Percentiles rank a stretch among this genome's conserved stretches.
Conservation (phyloP, 352 stramenopile species). For the Phytopythium ostracodes region DNA sequence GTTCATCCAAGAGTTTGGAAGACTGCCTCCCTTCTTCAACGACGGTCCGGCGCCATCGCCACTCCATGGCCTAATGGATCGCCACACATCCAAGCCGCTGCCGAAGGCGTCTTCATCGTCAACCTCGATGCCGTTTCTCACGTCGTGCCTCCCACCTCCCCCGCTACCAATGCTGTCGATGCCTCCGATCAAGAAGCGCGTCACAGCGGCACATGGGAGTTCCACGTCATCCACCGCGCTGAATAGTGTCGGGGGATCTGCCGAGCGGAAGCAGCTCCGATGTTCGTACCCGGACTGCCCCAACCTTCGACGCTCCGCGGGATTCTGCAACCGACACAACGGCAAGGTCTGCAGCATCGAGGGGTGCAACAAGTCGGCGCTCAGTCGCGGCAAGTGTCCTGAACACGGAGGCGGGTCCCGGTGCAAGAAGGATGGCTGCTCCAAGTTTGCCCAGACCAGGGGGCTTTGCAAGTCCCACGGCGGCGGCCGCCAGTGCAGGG, state of each 20-base stretch:
- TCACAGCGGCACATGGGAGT: not conserved
- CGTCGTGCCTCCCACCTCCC: conserved; percentile 49
- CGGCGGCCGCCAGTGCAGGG: conserved; percentile 69
- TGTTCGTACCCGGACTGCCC: conserved; percentile 76
- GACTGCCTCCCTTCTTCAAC: conserved; percentile 65
- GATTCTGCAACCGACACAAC: conserved; percentile 81
- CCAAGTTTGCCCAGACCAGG: conserved; percentile 80
- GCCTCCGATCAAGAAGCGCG: conserved; percentile 67
- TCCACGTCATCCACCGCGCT: conserved; percentile 12
- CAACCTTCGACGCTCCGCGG: conserved; percentile 68
- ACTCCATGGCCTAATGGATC: conserved; percentile 13
- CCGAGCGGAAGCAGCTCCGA: conserved; percentile 60
- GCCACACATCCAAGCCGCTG: conserved; percentile 8
- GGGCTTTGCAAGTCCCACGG: conserved; percentile 86
- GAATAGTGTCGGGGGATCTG: conserved; percentile 10
- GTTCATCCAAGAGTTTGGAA: conserved; percentile 75
- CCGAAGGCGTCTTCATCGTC: conserved; percentile 12
- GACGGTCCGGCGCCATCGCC: conserved; percentile 22
- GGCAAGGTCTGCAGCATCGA: conserved; percentile 70
- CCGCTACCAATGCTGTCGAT: conserved; percentile 70
- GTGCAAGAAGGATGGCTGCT: conserved; percentile 79
- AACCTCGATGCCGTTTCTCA: conserved; percentile 32
- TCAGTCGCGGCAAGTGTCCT: conserved; percentile 81
- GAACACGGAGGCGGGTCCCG: conserved; percentile 81
- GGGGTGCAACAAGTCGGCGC: conserved; percentile 68